These are phyloP conservation scores for Codiaeum variegatum DNA, from an alignment of 441 rosid genomes.

Conservation along the genomic window DNA sequence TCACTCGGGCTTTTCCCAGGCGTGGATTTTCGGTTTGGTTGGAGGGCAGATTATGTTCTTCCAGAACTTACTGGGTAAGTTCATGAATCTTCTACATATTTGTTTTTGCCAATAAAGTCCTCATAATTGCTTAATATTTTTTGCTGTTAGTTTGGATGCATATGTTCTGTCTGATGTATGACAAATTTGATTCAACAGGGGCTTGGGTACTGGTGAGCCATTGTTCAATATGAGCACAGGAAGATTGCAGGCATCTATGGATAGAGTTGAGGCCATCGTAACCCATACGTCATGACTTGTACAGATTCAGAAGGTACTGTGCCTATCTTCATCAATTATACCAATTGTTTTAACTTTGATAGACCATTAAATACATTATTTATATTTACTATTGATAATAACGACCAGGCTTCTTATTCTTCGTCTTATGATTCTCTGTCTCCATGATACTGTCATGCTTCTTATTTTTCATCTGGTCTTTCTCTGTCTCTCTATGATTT, in stretches of 20 bases:
- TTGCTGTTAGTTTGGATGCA: background rate
- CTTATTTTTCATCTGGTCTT: background rate
- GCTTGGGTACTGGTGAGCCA: constrained; percentile 72
- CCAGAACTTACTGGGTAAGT: constrained; percentile 86
- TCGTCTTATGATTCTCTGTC: background rate
- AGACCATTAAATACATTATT: background rate
- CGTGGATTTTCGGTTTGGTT: constrained; percentile 79
- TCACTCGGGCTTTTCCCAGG: constrained; percentile 72
- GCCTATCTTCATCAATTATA: background rate
- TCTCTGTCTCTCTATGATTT: background rate
- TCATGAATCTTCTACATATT: constrained; percentile 20
- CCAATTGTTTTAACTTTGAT: background rate
- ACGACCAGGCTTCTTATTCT: background rate
- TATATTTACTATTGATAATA: background rate
- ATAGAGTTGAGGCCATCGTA: constrained; percentile 76
- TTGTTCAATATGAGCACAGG: constrained; percentile 85
- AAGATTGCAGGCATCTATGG: constrained; percentile 72
- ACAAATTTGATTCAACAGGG: constrained; percentile 45
- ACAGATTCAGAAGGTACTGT: background rate
- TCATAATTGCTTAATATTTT: background rate
- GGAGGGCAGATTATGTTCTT: constrained; percentile 89
- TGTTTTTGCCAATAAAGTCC: background rate
- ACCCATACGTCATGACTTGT: constrained; percentile 35
- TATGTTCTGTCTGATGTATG: constrained; percentile 17
- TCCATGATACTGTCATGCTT: too few relatives aligned